Percentiles rank a stretch among this genome's conserved stretches.
Evolutionary conservation across 805 yeast species (phyloP).

Genomic region (Metschnikowia borealis): DNA sequence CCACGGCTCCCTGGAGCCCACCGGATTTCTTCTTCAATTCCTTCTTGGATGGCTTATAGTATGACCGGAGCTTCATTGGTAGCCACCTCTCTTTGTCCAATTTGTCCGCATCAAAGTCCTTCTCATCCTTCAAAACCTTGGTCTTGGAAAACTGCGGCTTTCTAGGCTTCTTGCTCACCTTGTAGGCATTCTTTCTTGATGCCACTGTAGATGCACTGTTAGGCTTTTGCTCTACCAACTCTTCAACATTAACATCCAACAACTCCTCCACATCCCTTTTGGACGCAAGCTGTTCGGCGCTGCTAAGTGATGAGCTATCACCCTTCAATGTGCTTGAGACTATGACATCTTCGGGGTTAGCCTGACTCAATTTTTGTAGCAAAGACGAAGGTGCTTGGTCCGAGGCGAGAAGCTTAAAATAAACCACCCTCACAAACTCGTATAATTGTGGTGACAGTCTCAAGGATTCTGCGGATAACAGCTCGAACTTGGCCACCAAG

Average conservation of each 20-base stretch:
- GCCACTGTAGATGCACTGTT: not conserved
- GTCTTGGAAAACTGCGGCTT: slow-evolving; percentile 17
- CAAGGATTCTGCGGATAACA: slow-evolving; percentile 5
- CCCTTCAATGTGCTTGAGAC: slow-evolving; percentile 21
- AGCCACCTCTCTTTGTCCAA: slow-evolving; percentile 80
- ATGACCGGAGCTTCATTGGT: slow-evolving; percentile 79
- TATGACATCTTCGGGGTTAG: slow-evolving; percentile 24
- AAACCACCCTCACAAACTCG: slow-evolving; percentile 28
- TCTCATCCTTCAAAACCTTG: slow-evolving; percentile 13
- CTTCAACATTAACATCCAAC: slow-evolving; percentile 26
- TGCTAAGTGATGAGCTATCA: slow-evolving; percentile 17
- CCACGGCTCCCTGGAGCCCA: slow-evolving; percentile 20
- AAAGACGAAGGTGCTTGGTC: slow-evolving; percentile 17
- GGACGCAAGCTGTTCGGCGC: slow-evolving; percentile 19
- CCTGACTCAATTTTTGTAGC: slow-evolving; percentile 19
- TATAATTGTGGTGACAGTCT: slow-evolving; percentile 18
- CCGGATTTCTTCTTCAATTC: slow-evolving; percentile 16
- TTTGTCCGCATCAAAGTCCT: slow-evolving; percentile 12
- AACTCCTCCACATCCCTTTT: slow-evolving; percentile 26
- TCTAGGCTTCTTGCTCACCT: slow-evolving; percentile 23
- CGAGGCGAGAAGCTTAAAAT: slow-evolving; percentile 25
- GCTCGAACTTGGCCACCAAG: slow-evolving; percentile 7
- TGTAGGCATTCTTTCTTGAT: slow-evolving; percentile 8
- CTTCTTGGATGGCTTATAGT: slow-evolving; percentile 63
- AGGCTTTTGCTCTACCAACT: slow-evolving; percentile 12